Percentiles rank a stretch among this genome's conserved stretches.
These are phyloP conservation scores for Aspergillus pseudoterreus DNA, from an alignment of 2,329 filamentous ascomycete genomes.

Conservation along the genomic window DNA sequence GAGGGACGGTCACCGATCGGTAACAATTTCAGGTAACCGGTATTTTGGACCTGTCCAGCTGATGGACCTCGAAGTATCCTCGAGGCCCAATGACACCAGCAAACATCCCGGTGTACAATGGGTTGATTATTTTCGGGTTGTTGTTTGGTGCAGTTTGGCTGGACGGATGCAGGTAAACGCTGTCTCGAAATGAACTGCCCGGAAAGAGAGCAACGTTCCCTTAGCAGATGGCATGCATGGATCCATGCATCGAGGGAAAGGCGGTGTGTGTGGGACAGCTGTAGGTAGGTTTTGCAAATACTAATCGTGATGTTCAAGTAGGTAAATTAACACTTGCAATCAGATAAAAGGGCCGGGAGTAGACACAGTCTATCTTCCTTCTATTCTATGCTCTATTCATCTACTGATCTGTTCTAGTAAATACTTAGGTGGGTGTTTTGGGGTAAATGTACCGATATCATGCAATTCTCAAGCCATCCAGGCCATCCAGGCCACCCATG, in stretches of 20 bases:
- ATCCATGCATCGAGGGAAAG: conserved; percentile 3
- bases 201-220: neutral
- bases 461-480: neutral
- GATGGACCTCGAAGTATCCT: conserved; percentile 9
- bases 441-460: too few species aligned
- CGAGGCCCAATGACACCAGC: too few species aligned
- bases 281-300: too few species aligned
- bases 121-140: neutral
- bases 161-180: conserved; percentile 2
- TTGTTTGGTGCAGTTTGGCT: conserved; percentile 1
- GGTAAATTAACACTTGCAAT: too few species aligned
- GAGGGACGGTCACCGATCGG: too few species aligned
- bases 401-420: too few species aligned
- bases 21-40: neutral
- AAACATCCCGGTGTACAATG: neutral
- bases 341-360: too few species aligned
- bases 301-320: too few species aligned
- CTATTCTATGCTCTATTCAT: too few species aligned
- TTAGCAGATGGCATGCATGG: conserved; percentile 7
- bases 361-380: too few species aligned
- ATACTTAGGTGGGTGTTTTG: too few species aligned
- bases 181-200: neutral
- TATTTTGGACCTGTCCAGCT: conserved; percentile 21
- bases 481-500: neutral
- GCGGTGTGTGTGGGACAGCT: conserved; percentile 10